Percentiles rank a stretch among this genome's conserved stretches.
These are phyloP conservation scores for Pseudogymnoascus destructans DNA, from an alignment of 2,329 filamentous ascomycete genomes.

Conservation along the genomic window DNA sequence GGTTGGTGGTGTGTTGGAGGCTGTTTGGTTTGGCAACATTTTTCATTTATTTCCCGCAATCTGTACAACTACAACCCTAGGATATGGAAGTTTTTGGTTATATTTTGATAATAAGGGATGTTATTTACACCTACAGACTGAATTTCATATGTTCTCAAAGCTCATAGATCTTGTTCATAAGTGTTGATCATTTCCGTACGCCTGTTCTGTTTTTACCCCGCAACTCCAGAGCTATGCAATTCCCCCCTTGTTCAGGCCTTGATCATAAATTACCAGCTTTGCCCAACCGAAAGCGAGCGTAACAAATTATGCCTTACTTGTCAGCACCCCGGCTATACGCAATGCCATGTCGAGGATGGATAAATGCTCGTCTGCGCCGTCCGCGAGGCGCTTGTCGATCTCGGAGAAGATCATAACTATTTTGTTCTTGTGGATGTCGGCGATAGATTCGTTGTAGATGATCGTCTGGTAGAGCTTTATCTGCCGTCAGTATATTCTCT, in stretches of 20 bases:
- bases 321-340: constrained; percentile 62
- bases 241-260: background rate
- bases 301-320: constrained; percentile 20
- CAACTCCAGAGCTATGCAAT: constrained; percentile 13
- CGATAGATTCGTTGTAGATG: constrained; percentile 71
- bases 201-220: background rate
- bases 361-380: constrained; percentile 90
- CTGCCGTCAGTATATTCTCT: constrained; percentile 1
- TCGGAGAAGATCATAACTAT: constrained; percentile 87
- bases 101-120: background rate
- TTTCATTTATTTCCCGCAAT: background rate
- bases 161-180: background rate
- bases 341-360: constrained; percentile 76
- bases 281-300: background rate
- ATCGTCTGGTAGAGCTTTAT: constrained; percentile 65
- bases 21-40: background rate
- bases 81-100: background rate
- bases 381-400: constrained; percentile 83
- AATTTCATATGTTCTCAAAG: background rate
- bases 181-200: constrained; percentile 3
- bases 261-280: constrained; percentile 16
- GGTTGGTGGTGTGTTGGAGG: background rate
- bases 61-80: background rate
- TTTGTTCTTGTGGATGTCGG: constrained; percentile 77
- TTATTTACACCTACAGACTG: background rate